phyloP scores from a whole-genome alignment of 2,329 filamentous ascomycete species.

The Scytalidium sp. region DNA sequence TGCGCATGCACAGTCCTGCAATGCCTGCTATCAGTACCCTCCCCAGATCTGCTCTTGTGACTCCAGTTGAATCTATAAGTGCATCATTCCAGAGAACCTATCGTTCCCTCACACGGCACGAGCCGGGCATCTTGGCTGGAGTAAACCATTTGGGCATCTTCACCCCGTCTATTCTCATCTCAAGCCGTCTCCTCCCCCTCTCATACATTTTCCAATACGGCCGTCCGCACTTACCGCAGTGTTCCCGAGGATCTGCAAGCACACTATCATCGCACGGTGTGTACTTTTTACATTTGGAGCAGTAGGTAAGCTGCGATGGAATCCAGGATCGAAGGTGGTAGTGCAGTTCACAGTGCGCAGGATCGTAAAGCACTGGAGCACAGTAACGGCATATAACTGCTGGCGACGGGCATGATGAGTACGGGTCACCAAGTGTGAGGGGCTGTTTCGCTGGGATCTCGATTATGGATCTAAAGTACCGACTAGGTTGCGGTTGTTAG shows the following conservation, averaged over 20 bases:
- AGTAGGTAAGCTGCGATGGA: constrained; percentile 13
- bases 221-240: constrained; percentile 13
- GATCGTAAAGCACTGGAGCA: constrained; percentile 18
- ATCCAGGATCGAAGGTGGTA: constrained; percentile 19
- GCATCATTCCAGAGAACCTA: too few species aligned
- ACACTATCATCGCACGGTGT: constrained; percentile 5
- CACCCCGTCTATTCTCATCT: constrained; percentile 1
- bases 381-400: constrained; percentile 17
- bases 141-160: background rate
- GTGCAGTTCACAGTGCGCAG: constrained; percentile 24
- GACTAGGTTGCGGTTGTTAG: constrained; percentile 6
- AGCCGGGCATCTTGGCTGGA: background rate
- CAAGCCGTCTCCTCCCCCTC: constrained; percentile 15
- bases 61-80: too few species aligned
- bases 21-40: too few species aligned
- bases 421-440: constrained; percentile 14
- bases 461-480: constrained; percentile 11
- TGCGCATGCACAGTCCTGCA: too few species aligned
- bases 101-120: background rate
- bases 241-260: constrained; percentile 1
- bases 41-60: too few species aligned
- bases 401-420: constrained; percentile 7
- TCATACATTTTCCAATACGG: constrained; percentile 16
- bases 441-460: background rate
- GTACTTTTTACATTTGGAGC: constrained; percentile 15